phyloP scores from a whole-genome alignment of 352 stramenopile species.

The Phytophthora hibernalis region DNA sequence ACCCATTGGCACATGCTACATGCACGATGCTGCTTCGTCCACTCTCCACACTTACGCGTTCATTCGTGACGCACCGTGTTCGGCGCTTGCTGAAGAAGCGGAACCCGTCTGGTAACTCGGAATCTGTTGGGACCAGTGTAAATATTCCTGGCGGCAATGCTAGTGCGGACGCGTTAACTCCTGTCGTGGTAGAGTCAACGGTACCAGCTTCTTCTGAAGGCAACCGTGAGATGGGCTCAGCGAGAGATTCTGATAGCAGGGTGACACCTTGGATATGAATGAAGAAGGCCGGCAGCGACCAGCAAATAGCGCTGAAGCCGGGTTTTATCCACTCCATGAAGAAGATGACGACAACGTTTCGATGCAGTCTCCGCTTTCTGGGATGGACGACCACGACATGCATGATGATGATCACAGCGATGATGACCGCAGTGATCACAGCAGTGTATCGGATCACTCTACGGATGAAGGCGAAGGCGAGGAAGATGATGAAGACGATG shows the following conservation, averaged over 20 bases:
- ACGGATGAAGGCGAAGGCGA: conserved; percentile 56
- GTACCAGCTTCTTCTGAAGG: conserved; percentile 1
- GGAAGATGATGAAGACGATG: conserved; percentile 66
- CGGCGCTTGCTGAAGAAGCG: conserved; percentile 73
- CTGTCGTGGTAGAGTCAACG: conserved; percentile 4
- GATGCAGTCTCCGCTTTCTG: conserved; percentile 68
- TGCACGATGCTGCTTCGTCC: conserved; percentile 86
- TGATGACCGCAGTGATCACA: conserved; percentile 64
- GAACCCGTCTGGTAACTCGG: conserved; percentile 20
- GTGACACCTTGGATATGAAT: conserved; percentile 34
- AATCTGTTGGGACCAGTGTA: neutral
- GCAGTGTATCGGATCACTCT: conserved; percentile 62
- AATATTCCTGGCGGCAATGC: neutral
- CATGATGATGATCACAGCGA: conserved; percentile 57
- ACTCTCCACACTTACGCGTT: conserved; percentile 78
- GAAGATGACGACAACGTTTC: conserved; percentile 64
- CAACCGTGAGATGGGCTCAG: neutral
- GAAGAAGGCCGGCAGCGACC: conserved; percentile 8
- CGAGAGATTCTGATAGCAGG: neutral
- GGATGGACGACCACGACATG: conserved; percentile 65
- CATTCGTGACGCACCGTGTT: conserved; percentile 82
- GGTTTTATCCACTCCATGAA: conserved; percentile 34
- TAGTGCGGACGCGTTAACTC: neutral
- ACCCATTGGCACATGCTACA: conserved; percentile 77
- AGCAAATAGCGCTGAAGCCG: conserved; percentile 8